phyloP scores from a whole-genome alignment of 1,284 basidiomycete genomes.

The Mycena citricolor region DNA sequence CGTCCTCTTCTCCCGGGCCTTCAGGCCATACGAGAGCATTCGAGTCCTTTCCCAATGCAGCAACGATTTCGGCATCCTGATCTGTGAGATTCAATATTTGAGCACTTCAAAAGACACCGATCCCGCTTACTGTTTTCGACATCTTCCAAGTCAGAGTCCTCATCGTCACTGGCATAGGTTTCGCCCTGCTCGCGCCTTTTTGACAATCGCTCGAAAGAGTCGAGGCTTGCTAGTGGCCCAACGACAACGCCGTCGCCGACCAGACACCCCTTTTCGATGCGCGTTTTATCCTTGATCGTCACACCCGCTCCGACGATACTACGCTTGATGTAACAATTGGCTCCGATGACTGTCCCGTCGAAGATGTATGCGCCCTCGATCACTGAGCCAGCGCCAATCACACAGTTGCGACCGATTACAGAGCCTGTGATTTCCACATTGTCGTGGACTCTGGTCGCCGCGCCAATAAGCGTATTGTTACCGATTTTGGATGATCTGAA shows the following conservation, averaged over 20 bases:
- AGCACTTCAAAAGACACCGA: constrained; percentile 4
- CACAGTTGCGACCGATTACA: constrained; percentile 75
- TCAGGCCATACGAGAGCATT: constrained; percentile 75
- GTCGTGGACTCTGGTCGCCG: constrained; percentile 63
- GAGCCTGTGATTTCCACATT: constrained; percentile 66
- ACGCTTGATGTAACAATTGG: constrained; percentile 69
- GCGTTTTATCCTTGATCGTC: constrained; percentile 64
- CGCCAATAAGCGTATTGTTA: constrained; percentile 80
- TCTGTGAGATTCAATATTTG: constrained; percentile 7
- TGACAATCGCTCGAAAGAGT: constrained; percentile 73
- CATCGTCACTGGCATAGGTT: constrained; percentile 27
- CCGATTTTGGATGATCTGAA: constrained; percentile 79
- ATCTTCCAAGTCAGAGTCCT: constrained; percentile 34
- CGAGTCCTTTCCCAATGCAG: constrained; percentile 60
- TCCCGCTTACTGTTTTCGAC: constrained; percentile 55
- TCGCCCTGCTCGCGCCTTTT: constrained; percentile 40
- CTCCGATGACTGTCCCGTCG: constrained; percentile 77
- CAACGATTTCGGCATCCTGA: constrained; percentile 44
- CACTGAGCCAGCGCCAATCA: constrained; percentile 61
- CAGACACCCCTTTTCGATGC: constrained; percentile 68
- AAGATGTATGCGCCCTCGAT: constrained; percentile 82
- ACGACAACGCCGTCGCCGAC: constrained; percentile 81
- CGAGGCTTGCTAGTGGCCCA: constrained; percentile 69
- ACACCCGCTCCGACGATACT: constrained; percentile 83
- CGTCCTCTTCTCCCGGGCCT: constrained; percentile 53